Conservation (phyloP, 257 asterid species). For the Solanum microdontum region DNA sequence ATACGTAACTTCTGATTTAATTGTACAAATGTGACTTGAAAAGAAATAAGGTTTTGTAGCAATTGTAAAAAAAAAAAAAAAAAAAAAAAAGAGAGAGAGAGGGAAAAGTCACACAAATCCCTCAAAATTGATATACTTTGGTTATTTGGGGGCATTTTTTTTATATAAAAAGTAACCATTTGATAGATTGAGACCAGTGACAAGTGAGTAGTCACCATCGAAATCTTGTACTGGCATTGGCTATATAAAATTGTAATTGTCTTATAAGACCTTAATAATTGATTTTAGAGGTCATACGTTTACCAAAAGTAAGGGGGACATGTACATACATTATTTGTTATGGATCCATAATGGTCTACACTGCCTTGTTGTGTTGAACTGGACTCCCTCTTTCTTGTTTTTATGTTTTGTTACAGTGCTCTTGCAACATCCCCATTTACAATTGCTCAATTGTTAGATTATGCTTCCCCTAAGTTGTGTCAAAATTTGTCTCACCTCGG, state of each 20-base stretch:
- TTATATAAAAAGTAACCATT: neutral
- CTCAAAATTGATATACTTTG: neutral
- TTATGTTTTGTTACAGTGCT: neutral
- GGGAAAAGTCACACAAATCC: neutral
- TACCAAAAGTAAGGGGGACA: neutral
- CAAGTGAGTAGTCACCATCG: neutral
- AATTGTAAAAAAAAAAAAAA: neutral
- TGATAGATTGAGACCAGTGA: neutral
- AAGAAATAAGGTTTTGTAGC: neutral
- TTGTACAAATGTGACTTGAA: neutral
- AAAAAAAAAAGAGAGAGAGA: no score
- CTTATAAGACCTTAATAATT: neutral
- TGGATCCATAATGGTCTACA: neutral
- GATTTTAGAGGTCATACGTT: neutral
- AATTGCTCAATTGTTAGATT: neutral
- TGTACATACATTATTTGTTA: neutral
- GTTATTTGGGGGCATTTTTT: neutral
- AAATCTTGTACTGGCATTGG: neutral
- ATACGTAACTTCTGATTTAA: neutral
- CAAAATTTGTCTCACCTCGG: neutral
- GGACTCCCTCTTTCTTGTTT: neutral
- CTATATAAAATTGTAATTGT: neutral
- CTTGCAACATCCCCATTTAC: neutral
- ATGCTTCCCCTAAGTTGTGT: neutral
- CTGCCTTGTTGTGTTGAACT: neutral